Evolutionary conservation across 139 green algal genomes (phyloP).

Genomic region (Pleodorina starrii): DNA sequence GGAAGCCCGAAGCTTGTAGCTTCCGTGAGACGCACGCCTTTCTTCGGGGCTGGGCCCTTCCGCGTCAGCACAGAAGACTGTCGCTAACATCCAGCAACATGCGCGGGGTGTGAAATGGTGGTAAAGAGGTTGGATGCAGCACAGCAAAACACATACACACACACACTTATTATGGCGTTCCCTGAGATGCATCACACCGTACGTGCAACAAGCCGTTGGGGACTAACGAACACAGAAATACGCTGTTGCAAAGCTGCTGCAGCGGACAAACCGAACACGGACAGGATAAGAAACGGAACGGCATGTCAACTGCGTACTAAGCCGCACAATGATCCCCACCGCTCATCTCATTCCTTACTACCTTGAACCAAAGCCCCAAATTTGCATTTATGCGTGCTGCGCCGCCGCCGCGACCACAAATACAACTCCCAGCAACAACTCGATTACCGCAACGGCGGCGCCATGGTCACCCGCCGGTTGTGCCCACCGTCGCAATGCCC

Average conservation of each 20-base stretch:
- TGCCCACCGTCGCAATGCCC: neutral
- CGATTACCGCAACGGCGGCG: neutral
- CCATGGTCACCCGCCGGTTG: neutral
- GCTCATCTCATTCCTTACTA: neutral
- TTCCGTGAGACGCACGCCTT: neutral
- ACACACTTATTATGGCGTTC: neutral
- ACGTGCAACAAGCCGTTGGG: neutral
- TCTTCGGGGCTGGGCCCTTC: neutral
- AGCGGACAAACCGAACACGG: neutral
- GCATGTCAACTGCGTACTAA: neutral
- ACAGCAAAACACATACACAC: neutral
- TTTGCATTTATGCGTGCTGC: neutral
- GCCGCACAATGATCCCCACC: neutral
- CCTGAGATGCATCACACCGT: no score
- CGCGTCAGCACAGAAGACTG: neutral
- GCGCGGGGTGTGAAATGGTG: neutral
- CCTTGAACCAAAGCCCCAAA: neutral
- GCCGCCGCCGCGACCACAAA: no score
- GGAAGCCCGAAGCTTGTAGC: neutral
- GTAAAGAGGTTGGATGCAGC: neutral
- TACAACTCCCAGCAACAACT: neutral
- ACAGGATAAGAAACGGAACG: neutral
- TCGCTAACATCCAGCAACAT: conserved; percentile 6
- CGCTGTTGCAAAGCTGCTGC: neutral
- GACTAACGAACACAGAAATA: neutral